Evolutionary conservation across 2,329 filamentous ascomycete species (phyloP).

Genomic region (Epichloe baconii): DNA sequence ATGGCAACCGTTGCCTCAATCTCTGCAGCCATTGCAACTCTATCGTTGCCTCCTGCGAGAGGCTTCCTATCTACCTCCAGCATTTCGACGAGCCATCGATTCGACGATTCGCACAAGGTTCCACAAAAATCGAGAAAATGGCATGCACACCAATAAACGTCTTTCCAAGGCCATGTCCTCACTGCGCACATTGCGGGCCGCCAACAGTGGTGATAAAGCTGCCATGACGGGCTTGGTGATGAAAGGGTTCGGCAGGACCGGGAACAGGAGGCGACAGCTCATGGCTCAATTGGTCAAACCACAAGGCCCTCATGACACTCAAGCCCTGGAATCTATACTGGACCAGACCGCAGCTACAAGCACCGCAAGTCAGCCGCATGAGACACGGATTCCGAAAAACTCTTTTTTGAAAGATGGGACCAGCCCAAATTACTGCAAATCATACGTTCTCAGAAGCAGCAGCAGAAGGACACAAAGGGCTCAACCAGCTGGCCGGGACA

Average conservation of each 20-base stretch:
- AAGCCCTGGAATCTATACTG: constrained; percentile 24
- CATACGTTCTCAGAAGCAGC: constrained; percentile 26
- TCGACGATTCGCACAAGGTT: constrained; percentile 33
- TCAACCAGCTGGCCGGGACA: constrained; percentile 14
- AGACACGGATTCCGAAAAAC: constrained; percentile 7
- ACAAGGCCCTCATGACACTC: constrained; percentile 26
- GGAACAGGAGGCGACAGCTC: constrained; percentile 37
- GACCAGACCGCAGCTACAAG: constrained; percentile 2
- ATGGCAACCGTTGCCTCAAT: constrained; percentile 11
- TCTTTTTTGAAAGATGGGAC: constrained; percentile 37
- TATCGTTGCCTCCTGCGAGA: constrained; percentile 50
- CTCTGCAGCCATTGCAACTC: constrained; percentile 21
- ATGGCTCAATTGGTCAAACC: constrained; percentile 24
- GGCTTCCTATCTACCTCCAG: constrained; percentile 43
- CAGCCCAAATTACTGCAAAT: constrained; percentile 28
- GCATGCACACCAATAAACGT: constrained; percentile 16
- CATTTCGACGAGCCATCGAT: constrained; percentile 32
- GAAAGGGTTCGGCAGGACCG: constrained; percentile 38
- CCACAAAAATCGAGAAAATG: constrained; percentile 22
- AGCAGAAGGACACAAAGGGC: constrained; percentile 15
- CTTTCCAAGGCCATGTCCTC: constrained; percentile 27
- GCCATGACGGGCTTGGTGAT: constrained; percentile 36
- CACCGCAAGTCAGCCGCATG: not conserved
- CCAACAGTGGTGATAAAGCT: constrained; percentile 34
- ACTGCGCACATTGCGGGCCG: constrained; percentile 38